Evolutionary conservation across 73 alveolate species (phyloP).

Genomic region (Halteria grandinella): DNA sequence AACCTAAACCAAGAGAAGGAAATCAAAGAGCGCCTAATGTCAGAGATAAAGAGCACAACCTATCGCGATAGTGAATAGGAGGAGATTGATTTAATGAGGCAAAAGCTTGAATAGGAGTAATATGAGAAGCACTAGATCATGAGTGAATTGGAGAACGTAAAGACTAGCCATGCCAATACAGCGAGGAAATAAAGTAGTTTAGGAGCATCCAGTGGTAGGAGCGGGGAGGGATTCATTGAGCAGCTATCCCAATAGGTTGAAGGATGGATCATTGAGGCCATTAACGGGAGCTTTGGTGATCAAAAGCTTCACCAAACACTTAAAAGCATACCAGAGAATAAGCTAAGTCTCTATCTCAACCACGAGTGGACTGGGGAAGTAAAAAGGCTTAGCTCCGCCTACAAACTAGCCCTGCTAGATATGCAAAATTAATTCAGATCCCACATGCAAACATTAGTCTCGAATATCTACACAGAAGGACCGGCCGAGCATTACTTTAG

Average conservation of each 20-base stretch:
- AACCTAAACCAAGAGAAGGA: conserved; percentile 31
- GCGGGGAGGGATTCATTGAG: not conserved
- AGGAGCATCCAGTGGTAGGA: not conserved
- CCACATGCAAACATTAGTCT: too few relatives aligned
- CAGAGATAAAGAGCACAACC: conserved; percentile 17
- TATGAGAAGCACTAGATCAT: conserved; percentile 2
- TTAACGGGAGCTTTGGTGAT: too few relatives aligned
- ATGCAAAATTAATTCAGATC: not conserved
- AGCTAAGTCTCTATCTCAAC: too few relatives aligned
- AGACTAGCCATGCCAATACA: not conserved
- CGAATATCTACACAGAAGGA: too few relatives aligned
- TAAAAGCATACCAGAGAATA: too few relatives aligned
- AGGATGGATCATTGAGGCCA: not conserved
- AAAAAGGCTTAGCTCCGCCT: not conserved
- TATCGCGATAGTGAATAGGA: not conserved
- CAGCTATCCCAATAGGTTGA: not conserved
- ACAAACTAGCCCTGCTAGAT: not conserved
- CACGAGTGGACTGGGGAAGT: conserved; percentile 9
- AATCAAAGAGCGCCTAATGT: not conserved
- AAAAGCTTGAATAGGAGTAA: not conserved
- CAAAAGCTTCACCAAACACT: too few relatives aligned
- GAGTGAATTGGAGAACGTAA: not conserved
- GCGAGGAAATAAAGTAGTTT: too few relatives aligned
- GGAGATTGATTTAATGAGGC: not conserved
- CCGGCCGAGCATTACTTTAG: too few relatives aligned